These are phyloP conservation scores for Candida nitratophila DNA, from an alignment of 805 yeast species.

Conservation along the genomic window DNA sequence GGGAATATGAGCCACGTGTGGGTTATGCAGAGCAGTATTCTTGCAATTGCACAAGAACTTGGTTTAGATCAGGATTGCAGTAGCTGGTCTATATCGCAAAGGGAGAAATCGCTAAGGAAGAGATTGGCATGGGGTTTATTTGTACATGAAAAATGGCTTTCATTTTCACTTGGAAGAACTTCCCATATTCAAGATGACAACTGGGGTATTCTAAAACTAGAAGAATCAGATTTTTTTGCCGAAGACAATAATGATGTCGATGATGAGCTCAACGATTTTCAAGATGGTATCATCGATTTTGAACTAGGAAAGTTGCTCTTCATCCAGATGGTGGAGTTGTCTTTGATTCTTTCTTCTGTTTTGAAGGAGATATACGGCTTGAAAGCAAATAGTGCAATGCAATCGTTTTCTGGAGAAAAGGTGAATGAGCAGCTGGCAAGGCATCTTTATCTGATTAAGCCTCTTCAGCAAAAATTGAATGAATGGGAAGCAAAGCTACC, in stretches of 20 bases:
- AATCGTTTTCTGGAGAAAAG: neutral
- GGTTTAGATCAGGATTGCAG: constrained; percentile 41
- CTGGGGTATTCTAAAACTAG: constrained; percentile 34
- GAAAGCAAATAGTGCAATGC: neutral
- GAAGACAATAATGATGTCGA: constrained; percentile 26
- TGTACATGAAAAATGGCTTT: constrained; percentile 42
- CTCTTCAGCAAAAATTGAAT: constrained; percentile 6
- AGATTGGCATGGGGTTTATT: constrained; percentile 44
- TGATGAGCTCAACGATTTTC: constrained; percentile 22
- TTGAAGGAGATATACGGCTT: constrained; percentile 6
- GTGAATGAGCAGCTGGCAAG: constrained; percentile 5
- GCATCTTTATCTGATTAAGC: constrained; percentile 1
- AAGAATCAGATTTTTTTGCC: constrained; percentile 40
- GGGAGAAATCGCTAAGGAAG: constrained; percentile 39
- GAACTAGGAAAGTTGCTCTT: constrained; percentile 8
- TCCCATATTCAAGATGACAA: constrained; percentile 35
- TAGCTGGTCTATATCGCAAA: constrained; percentile 38
- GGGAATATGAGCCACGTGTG: constrained; percentile 32
- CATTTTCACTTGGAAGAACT: constrained; percentile 35
- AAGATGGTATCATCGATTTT: constrained; percentile 10
- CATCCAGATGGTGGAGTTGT: constrained; percentile 8
- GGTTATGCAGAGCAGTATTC: constrained; percentile 10
- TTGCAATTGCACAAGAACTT: constrained; percentile 36
- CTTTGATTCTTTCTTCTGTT: constrained; percentile 7
- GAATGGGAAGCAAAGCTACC: constrained; percentile 11